Base-by-base conservation (phyloP, 345 rosid genomes). In the Aquilaria malaccensis region DNA sequence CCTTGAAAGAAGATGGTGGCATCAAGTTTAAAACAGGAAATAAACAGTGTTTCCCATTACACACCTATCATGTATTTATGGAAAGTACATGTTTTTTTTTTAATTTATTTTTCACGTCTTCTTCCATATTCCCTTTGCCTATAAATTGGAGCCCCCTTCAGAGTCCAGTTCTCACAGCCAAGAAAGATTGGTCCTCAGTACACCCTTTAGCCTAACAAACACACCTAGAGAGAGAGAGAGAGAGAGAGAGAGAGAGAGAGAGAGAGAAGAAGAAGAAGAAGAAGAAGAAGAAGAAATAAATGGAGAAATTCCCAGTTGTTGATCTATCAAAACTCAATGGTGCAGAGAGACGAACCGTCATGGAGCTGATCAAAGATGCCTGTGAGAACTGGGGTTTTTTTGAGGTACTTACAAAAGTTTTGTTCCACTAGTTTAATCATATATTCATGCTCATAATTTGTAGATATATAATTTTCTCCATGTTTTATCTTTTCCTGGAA, bases 371-470 rank as follows among this genome's bases (percentile, higher is more conserved):
- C 67, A 66, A 75, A 6, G 80, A 85, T 59, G 88, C 91, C 63
- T 85, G 91, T 56, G 83, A 75, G 63, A 80, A 81, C 12, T 86
- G 93, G 87, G 93, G 89, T 11, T 86, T 83, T 79, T 86, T 86
- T 72, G 84, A 86, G 93, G 93, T 86, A 64, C 3, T 30, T 13
- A 30, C 2, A 45, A 33, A 37, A 37, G 43, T 37, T 22, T 22
- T 37, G 43, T 2, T 4, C 7, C 43, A 37, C 43, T 4, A 37
- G 7, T 4, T 37, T 37, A 22, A 22, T 37, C 43, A 37, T 37
- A 37, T 22, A 37, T 37, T 37, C 43, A 37, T 37, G 5, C 14
- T 48, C 13, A 46, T 15, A 22, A 48, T 7, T 52, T 48, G n/a
- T 22, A 62, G 22, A 22, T 22, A 22, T 22, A 22, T 22, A 22